phyloP scores from a whole-genome alignment of 495 filamentous ascomycete species.

The Podospora bellae-mahoneyi region DNA sequence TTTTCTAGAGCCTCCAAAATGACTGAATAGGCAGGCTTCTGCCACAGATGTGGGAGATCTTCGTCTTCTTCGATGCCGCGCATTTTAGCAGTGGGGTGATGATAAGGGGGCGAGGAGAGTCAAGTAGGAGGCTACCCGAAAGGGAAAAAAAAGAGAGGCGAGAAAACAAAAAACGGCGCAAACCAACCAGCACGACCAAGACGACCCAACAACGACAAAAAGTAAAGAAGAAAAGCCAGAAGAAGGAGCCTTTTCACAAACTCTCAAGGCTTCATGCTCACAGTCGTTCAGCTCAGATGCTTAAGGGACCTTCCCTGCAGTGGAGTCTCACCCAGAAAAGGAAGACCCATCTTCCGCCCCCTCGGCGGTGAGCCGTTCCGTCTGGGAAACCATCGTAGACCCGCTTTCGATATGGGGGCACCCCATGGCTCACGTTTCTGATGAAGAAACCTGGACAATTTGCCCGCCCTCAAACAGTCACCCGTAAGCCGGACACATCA shows the following conservation, averaged over 20 bases:
- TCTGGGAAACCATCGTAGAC: constrained; percentile 1
- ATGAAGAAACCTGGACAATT: background rate
- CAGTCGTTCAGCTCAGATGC: background rate
- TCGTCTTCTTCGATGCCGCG: constrained; percentile 9
- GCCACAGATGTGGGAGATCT: constrained; percentile 45
- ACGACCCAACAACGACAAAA: background rate
- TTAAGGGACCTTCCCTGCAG: background rate
- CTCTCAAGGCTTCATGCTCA: background rate
- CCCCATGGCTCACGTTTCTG: background rate
- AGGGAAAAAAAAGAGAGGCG: background rate
- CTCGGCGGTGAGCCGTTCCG: background rate
- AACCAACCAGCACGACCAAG: constrained; percentile 1
- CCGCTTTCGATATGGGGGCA: background rate
- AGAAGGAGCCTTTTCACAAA: constrained; percentile 1
- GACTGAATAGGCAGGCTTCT: constrained; percentile 40
- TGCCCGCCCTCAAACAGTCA: background rate
- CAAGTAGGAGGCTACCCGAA: background rate
- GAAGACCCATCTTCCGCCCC: constrained; percentile 1
- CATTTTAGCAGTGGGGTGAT: constrained; percentile 10
- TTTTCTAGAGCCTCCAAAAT: constrained; percentile 38
- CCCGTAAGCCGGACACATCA: background rate
- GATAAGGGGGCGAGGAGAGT: background rate
- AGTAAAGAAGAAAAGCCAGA: constrained; percentile 1
- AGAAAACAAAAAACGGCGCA: background rate
- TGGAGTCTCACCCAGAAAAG: constrained; percentile 4